phyloP scores from a whole-genome alignment of 148 eudicot species.

The Camellia sinensis region DNA sequence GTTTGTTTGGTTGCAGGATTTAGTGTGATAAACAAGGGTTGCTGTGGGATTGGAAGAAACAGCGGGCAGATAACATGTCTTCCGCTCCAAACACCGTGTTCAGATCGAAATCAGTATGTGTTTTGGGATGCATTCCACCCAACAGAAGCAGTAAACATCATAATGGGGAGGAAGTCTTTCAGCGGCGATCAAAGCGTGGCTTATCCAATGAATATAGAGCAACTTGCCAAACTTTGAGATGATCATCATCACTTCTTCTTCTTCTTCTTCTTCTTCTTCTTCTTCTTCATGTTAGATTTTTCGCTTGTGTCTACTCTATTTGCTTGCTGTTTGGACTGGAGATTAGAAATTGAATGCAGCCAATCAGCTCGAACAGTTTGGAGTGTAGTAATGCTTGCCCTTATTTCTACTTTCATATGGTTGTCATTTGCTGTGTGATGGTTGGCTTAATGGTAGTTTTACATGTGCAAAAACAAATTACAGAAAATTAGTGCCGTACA shows the following conservation, averaged over 20 bases:
- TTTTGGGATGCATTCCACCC: conserved; percentile 99
- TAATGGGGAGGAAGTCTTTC: conserved; percentile 73
- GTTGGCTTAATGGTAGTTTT: too few species aligned
- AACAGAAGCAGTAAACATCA: conserved; percentile 62
- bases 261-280: background rate
- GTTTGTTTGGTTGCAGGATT: conserved; percentile 44
- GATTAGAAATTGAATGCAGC: too few species aligned
- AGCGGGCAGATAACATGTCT: conserved; percentile 86
- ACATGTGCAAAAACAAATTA: too few species aligned
- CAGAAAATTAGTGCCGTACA: too few species aligned
- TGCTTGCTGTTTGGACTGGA: too few species aligned
- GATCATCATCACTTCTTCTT: background rate
- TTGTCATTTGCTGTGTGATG: too few species aligned
- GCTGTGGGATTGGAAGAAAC: conserved; percentile 90
- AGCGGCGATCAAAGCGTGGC: conserved; percentile 49
- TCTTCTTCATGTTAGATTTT: background rate
- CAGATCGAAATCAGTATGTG: conserved; percentile 57
- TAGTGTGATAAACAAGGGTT: conserved; percentile 53
- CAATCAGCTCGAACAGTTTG: too few species aligned
- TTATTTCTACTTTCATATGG: too few species aligned
- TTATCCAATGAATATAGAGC: conserved; percentile 78
- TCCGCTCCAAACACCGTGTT: conserved; percentile 75
- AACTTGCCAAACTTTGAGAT: conserved; percentile 62
- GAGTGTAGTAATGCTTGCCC: too few species aligned
- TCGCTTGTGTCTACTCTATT: background rate